Base-by-base conservation (phyloP, 176 grass and related monocot species). In the Carex cristatella region DNA sequence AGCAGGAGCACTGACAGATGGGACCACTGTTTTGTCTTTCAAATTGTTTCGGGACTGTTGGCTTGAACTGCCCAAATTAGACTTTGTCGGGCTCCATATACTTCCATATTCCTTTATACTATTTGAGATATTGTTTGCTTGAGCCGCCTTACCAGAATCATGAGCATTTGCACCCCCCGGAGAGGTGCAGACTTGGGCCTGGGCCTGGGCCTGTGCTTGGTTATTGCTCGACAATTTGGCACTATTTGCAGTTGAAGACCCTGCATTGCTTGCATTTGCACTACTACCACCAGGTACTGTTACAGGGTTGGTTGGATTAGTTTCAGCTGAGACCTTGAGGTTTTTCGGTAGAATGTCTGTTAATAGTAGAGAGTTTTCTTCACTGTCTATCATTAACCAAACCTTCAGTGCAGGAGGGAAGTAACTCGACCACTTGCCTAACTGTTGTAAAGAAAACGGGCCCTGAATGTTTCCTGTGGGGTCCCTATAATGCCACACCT, bases 401-500 rank as follows among this genome's bases (percentile, higher is more conserved):
- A 96, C 86, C 84, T 85, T 96, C 57, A 92, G 82, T 67, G 90
- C 85, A n/a, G 42, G 42, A 48, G 97, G 93, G 89, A 99, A 99
- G 84, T 86, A 87, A 61, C 14, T 69, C 10, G 67, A 79, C 97
- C 97, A 99, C 27, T 91, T 99, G 84, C 84, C 92, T 79, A 99
- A 78, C 84, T 99, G 97, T 4, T 53, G 82, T 62, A 99, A 85
- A 77, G 97, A 88, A 89, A 96, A 99, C 3, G 97, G 97, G 1
- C 97, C 97, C 69, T 94, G 93, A 87, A 94, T 86, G 85, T 69
- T 90, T 91, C 97, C 97, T 80, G 68, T 85, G 40, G 97, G 93
- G 74, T 99, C 93, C 88, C 85, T 93, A 79, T 99, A 99, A 63
- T 94, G 90, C 97, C 97, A 99, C 15, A 99, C 93, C 42, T 90